phyloP scores from a whole-genome alignment of 371 early-diverging fungal species.

The Entomophthora muscae region DNA sequence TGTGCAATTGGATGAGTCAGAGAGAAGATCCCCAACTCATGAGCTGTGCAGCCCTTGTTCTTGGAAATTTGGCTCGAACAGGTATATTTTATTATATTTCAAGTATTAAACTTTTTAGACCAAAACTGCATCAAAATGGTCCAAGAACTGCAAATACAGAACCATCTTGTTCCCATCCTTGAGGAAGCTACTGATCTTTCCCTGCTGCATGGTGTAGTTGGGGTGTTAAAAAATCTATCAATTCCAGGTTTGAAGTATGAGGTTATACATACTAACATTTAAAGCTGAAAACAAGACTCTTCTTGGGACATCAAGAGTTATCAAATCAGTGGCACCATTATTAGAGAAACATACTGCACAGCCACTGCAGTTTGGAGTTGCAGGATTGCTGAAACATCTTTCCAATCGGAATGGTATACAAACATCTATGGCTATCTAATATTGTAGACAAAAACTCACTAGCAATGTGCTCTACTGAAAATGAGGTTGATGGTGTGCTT shows the following conservation, averaged over 20 bases:
- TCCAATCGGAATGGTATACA: conserved; percentile 23
- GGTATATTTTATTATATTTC: conserved; percentile 14
- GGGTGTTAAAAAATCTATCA: conserved; percentile 37
- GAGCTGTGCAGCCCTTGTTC: conserved; percentile 25
- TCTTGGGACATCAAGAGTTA: conserved; percentile 27
- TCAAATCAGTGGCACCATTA: conserved; percentile 22
- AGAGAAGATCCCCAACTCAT: conserved; percentile 20
- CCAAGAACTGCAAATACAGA: conserved; percentile 23
- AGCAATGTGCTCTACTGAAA: conserved; percentile 10
- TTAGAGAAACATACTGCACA: conserved; percentile 37
- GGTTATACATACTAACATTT: background rate
- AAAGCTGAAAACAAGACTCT: conserved; percentile 25
- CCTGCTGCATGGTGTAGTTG: conserved; percentile 34
- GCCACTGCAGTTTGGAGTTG: conserved; percentile 33
- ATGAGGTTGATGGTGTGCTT: conserved; percentile 11
- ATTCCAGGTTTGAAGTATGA: conserved; percentile 24
- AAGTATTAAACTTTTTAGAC: conserved; percentile 16
- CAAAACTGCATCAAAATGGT: conserved; percentile 34
- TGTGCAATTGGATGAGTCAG: conserved; percentile 24
- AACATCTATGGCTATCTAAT: background rate
- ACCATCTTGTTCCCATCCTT: conserved; percentile 23
- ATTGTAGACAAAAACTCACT: conserved; percentile 2
- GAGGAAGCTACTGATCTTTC: conserved; percentile 28
- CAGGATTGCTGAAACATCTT: conserved; percentile 42
- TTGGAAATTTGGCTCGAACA: conserved; percentile 42